Evolutionary conservation across 352 stramenopile species (phyloP).

Genomic region (Phytophthora brassicae): DNA sequence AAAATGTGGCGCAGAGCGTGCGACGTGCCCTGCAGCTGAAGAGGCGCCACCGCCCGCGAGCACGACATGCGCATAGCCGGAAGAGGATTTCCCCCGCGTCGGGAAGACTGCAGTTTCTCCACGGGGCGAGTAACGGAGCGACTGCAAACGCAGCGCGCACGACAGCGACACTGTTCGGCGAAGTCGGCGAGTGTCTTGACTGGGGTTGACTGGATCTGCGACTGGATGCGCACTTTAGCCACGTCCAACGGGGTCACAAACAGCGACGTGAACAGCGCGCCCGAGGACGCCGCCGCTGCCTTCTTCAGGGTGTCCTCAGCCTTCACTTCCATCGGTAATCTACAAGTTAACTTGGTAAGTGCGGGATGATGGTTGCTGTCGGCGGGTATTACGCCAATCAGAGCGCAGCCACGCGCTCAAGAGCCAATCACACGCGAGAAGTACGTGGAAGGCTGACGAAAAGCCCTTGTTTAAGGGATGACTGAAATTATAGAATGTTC

Average conservation of each 20-base stretch:
- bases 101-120: conserved; percentile 36
- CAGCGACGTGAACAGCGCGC: conserved; percentile 77
- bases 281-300: conserved; percentile 61
- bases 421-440: conserved; percentile 35
- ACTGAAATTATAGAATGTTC: no score
- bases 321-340: conserved; percentile 22
- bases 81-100: conserved; percentile 17
- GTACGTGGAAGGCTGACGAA: conserved; percentile 18
- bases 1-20: conserved; percentile 84
- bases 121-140: conserved; percentile 51
- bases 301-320: conserved; percentile 64
- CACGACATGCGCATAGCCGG: conserved; percentile 51
- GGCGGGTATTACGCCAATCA: conserved; percentile 36
- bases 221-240: conserved; percentile 80
- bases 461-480: no score
- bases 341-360: conserved; percentile 5
- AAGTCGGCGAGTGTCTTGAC: conserved; percentile 21
- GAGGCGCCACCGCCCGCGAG: conserved; percentile 33
- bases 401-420: neutral
- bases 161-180: conserved; percentile 50
- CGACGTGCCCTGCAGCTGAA: conserved; percentile 50
- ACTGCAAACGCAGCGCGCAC: conserved; percentile 54
- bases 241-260: conserved; percentile 86
- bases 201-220: conserved; percentile 48
- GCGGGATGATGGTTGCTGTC: neutral